Evolutionary conservation across 2,329 filamentous ascomycete species (phyloP).

Genomic region (Fusarium nisikadoi): DNA sequence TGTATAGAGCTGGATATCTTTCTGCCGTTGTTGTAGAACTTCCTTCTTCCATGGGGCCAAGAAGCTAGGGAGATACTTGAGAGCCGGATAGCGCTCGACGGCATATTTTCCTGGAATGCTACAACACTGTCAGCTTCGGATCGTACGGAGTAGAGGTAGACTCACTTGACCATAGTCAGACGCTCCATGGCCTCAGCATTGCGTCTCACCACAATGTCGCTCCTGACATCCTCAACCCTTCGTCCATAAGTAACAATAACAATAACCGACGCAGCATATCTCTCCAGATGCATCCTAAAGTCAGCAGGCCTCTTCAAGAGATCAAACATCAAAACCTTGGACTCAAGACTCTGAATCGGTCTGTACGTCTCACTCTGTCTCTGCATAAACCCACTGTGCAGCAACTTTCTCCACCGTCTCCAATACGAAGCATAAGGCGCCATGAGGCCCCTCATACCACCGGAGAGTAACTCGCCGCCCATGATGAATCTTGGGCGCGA

Average conservation of each 20-base stretch:
- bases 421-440: conserved; percentile 56
- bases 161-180: conserved; percentile 56
- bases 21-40: conserved; percentile 50
- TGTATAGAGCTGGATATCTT: conserved; percentile 53
- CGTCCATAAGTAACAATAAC: conserved; percentile 56
- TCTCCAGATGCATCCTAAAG: conserved; percentile 42
- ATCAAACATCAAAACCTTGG: conserved; percentile 54
- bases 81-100: conserved; percentile 53
- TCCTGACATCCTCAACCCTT: conserved; percentile 43
- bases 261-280: conserved; percentile 54
- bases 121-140: accelerated
- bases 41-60: conserved; percentile 55
- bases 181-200: conserved; percentile 57
- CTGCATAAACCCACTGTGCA: conserved; percentile 57
- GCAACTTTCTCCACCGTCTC: conserved; percentile 55
- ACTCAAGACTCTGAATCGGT: conserved; percentile 55
- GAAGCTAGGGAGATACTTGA: conserved; percentile 52
- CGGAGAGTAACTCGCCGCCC: conserved; percentile 55
- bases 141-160: not conserved
- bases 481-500: conserved; percentile 59
- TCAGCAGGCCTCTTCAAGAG: conserved; percentile 45
- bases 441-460: conserved; percentile 56
- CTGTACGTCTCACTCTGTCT: conserved; percentile 56
- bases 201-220: conserved; percentile 51
- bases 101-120: conserved; percentile 48